A percentile compares a stretch with the other conserved stretches of the same genome.
Conservation (phyloP, 768 basidiomycete species). For the Galerina sulciceps region DNA sequence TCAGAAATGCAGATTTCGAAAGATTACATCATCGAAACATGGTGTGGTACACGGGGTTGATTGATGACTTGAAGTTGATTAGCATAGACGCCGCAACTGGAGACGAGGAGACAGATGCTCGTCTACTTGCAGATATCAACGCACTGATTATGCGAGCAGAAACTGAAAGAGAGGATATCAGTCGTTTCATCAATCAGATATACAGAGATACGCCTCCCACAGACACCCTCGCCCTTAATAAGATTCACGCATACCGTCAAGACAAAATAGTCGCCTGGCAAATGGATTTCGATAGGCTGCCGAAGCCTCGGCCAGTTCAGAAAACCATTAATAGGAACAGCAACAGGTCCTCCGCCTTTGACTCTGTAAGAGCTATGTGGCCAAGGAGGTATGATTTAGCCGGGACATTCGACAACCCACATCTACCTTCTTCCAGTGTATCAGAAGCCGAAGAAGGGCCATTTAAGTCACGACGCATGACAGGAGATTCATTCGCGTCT, state of each 20-base stretch:
- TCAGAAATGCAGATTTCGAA: conserved; percentile 93
- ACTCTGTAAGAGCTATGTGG: conserved; percentile 75
- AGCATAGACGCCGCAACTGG: conserved; percentile 81
- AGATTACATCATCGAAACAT: conserved; percentile 72
- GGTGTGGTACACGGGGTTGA: conserved; percentile 74
- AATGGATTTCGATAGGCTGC: conserved; percentile 85
- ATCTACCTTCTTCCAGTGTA: conserved; percentile 65
- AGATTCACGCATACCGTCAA: conserved; percentile 84
- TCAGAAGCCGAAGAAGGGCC: conserved; percentile 76
- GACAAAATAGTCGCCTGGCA: conserved; percentile 98
- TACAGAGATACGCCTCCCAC: conserved; percentile 82
- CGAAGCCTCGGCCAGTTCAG: conserved; percentile 65
- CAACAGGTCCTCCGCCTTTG: conserved; percentile 66
- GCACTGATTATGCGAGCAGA: conserved; percentile 74
- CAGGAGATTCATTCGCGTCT: conserved; percentile 61
- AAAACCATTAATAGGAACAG: conserved; percentile 46
- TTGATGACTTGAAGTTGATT: conserved; percentile 78
- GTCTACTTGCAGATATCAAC: conserved; percentile 66
- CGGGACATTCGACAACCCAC: conserved; percentile 55
- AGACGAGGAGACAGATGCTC: conserved; percentile 71
- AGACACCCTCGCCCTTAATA: conserved; percentile 88
- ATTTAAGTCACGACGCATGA: conserved; percentile 48
- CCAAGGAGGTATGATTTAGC: conserved; percentile 61
- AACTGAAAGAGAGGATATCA: conserved; percentile 74
- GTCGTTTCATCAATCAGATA: conserved; percentile 71